phyloP scores from a whole-genome alignment of 2,329 filamentous ascomycete genomes.

The Fusarium sp. region DNA sequence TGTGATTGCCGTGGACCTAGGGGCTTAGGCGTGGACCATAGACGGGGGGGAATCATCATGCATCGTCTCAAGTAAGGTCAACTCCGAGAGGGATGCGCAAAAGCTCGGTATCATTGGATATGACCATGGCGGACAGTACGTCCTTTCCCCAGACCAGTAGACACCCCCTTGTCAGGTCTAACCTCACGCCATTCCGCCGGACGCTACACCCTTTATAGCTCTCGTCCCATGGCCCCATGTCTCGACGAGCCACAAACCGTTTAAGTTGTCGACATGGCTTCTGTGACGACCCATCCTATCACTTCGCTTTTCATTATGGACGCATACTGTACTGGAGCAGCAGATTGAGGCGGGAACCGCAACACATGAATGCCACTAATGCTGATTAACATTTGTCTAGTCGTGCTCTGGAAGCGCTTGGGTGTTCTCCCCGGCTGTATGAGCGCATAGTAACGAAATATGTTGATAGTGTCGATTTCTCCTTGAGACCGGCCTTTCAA shows the following conservation, averaged over 20 bases:
- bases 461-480: background rate
- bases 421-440: background rate
- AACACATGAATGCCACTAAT: slow-evolving; percentile 19
- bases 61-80: slow-evolving; percentile 34
- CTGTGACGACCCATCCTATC: slow-evolving; percentile 37
- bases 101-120: slow-evolving; percentile 27
- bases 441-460: background rate
- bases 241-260: slow-evolving; percentile 36
- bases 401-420: slow-evolving; percentile 13
- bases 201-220: slow-evolving; percentile 42
- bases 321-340: slow-evolving; percentile 12
- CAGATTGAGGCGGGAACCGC: slow-evolving; percentile 24
- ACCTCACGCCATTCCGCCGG: slow-evolving; percentile 45
- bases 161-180: slow-evolving; percentile 32
- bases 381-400: slow-evolving; percentile 26
- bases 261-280: slow-evolving; percentile 23
- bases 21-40: slow-evolving; percentile 19
- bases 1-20: slow-evolving; percentile 38
- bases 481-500: background rate
- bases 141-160: slow-evolving; percentile 39
- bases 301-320: slow-evolving; percentile 21
- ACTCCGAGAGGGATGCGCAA: slow-evolving; percentile 23
- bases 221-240: slow-evolving; percentile 42
- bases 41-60: slow-evolving; percentile 23
- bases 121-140: slow-evolving; percentile 8